Base-by-base conservation (phyloP, 164 flowering plant genomes). In the Umbellularia californica region DNA sequence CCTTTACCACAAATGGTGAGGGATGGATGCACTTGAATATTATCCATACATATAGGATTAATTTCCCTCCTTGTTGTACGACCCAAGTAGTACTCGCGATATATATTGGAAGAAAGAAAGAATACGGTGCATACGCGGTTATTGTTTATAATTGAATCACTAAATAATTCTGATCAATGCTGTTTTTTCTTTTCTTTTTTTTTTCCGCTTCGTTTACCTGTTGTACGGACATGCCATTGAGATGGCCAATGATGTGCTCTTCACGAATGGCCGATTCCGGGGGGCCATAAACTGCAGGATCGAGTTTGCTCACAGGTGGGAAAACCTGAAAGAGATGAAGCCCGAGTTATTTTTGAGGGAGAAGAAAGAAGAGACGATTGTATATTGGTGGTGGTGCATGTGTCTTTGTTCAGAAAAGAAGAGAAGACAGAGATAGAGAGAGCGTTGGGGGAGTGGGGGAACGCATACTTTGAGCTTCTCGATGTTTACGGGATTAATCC, bases 251-350 rank as follows among this genome's bases (percentile, higher is more conserved):
- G 68, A 95, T 84, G 84, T 92, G 98, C 74, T 95, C 97, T 74
- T 93, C 98, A 71, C 79, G 88, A 65, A 95, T 81, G 2, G 95
- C 92, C 0, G 99, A 95, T 75, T 91, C 94, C 25, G 66, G 84
- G 15, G 91, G 90, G 35, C 97, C 98, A 50, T 89, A 88, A 65
- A 84, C 71, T 30, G 84, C 83, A 3, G 97, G 97, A 74, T 96
- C 98, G 19, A 94, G 95, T 50, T 84, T 85, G 85, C 99, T 96
- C 17, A 85, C 85, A 0, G 92, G 92, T 33, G 98, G 99, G 69
- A 91, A 96, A 19, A 65, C 85, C 76, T 81, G 77, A 14, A 17
- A 58, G 11, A 2, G 11, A 35, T 60, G 2, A 55, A 5, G 17
- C 60, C 17, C 60, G 13, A 0, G 47, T 35, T 35, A 35, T 30